Evolutionary conservation across 2,329 filamentous ascomycete species (phyloP), one percentile per base, ranked within the genome.

Genomic region (Aspergillus phoenicis): DNA sequence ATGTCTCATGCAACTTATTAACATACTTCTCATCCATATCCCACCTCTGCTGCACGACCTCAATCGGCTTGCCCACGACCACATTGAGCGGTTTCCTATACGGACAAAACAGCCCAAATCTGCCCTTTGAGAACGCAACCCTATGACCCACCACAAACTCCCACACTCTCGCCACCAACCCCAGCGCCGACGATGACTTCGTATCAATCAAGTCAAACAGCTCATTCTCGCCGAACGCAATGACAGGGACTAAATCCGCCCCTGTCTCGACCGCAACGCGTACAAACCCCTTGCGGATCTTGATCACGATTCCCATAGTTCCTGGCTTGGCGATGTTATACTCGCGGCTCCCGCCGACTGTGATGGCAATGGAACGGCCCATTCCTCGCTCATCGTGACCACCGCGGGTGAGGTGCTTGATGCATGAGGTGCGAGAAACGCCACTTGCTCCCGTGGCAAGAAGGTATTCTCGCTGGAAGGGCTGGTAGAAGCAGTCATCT

Each of bases 141-240:
- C 89, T 79, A 68, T 89, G 89, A 73, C 96, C 90, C 59, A 92
- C 80, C 28, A 89, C 78, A 77, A 92, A 84, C 77, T 96, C 64
- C 68, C 67, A 70, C 0, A 60, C 41, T 6, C 62, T 43, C 2
- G 92, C 53, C 87, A 78, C 68, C 83, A 85, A 77, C 90, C 88
- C 55, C 93, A 83, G 64, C 82, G 81, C 2, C 89, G 89, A 69
- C 91, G 89, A 63, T 10, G 83, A 82, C 59, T 85, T 82, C 1
- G 89, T 85, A 65, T 88, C 85, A 53, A 94, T 80, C 73, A 95
- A 91, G 65, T 95, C 90, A 78, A 96, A 96, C 6, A 96, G 78
- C 66, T 95, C 90, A 73, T 95, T 96, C 78, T 96, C 92, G 54
- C 92, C 92, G 68, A 96, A 96, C 0, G 86, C 87, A 10, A 96